Evolutionary conservation across 192 early-diverging fungal species (phyloP), one percentile per base, ranked within the genome.

Genomic region (Dissophora globulifera): DNA sequence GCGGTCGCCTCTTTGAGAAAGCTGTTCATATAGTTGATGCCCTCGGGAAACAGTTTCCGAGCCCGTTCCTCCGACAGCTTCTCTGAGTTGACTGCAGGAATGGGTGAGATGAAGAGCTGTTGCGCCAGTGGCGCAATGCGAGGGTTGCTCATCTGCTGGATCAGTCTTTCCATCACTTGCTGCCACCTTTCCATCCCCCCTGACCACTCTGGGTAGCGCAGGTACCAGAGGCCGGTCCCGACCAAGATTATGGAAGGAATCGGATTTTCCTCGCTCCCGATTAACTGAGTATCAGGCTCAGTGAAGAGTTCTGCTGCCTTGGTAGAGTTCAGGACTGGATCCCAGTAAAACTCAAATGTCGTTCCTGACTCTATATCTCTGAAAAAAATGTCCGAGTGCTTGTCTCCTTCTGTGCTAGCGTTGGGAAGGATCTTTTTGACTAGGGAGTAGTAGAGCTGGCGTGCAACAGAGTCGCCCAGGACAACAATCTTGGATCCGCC

Each of bases 401-500:
- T 50, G 35, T 63, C 79, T 0, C 70, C 75, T 4, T 58, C 55
- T 2, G 61, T 74, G 33, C 54, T 60, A 4, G 80, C 53, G 0
- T 78, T 51, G 0, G 81, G 66, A 2, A 86, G 60, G 19, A 90
- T 64, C 23, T 82, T 60, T n/a, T 78, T 63, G 15, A 79, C 82
- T 23, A 89, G 42, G 1, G 88, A 80, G 35, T 85, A 79, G 58
- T 86, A 92, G 38, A 88, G 83, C 46, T 83, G 75, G 15, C 93
- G 85, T 29, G 85, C 80, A 1, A 87, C 78, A 0, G 91, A 93
- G 74, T 94, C 91, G 27, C 93, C 91, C 50, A 90, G 79, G 68
- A 88, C 89, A 20, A 90, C 70, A 17, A 84, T 66, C 13, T 82
- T 78, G 6, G 80, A 63, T 30, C 78, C 60, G 15, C 38, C 70